Evolutionary conservation across 208 protist genomes (phyloP), one percentile per base, ranked within the genome.

Genomic region (Wallacemonas sp.): DNA sequence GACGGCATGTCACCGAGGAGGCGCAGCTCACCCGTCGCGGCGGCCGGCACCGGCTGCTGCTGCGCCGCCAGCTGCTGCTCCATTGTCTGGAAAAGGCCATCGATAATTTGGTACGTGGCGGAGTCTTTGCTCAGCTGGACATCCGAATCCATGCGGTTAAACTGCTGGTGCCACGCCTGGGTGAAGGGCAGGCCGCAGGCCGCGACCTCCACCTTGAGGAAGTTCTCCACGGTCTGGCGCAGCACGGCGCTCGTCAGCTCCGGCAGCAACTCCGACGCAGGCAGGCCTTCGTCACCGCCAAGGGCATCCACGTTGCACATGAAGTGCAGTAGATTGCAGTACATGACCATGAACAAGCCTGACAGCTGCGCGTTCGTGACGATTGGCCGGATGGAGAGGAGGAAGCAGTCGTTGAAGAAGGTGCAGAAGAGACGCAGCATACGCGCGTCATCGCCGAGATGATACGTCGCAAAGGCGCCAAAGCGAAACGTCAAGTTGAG

Each of bases 291-390:
- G 15, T 90, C 81, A 2, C 70, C 88, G 38, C 62, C 78, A 49
- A 97, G 72, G 11, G 88, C 81, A 61, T 97, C 86, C 61, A 94
- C 80, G 78, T 93, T 97, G 68, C 82, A 87, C 80, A 95, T 91
- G 61, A 93, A 91, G 75, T 94, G 90, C 24, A 97, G 75, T 28
- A 96, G 79, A 62, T 83, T 86, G 64, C 77, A 73, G 82, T 93
- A 97, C 63, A 95, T 60, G n/a, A 79, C 62, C 84, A 93, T 93
- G 42, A 94, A 36, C 51, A 77, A 70, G 12, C 77, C 75, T 0
- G 80, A 84, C 27, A 82, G 68, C 8, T 68, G 77, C 22, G 77
- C 66, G 36, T 93, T 75, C 15, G 68, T 68, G 39, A 85, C 72
- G 34, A 86, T 56, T 17, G 80, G 72, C 33, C 77, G 79, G 54